Evolutionary conservation across 2,329 filamentous ascomycete species (phyloP).

Genomic region (Acrodontium crateriforme): DNA sequence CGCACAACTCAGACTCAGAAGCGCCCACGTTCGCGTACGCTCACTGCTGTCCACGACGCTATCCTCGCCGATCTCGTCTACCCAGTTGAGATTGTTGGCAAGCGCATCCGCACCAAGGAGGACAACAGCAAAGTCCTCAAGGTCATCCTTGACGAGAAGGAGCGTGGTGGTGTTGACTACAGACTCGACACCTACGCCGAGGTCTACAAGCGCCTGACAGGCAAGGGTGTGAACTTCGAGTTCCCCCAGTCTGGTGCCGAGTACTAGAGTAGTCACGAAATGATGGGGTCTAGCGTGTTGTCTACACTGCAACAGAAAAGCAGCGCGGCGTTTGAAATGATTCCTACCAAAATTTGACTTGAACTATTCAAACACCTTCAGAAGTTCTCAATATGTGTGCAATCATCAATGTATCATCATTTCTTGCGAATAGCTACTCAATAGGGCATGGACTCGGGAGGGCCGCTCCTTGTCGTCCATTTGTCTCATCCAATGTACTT

Average conservation of each 20-base stretch:
- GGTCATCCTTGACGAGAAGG: constrained; percentile 99
- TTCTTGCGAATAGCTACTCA: too few species aligned
- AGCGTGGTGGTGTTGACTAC: constrained; percentile 98
- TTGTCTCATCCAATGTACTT: too few species aligned
- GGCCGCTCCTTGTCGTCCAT: too few species aligned
- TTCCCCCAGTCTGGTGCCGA: constrained; percentile 80
- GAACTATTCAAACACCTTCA: too few species aligned
- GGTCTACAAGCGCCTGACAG: constrained; percentile 96
- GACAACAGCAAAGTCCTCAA: constrained; percentile 97
- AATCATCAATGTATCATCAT: too few species aligned
- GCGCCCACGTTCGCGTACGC: constrained; percentile 92
- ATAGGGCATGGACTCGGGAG: too few species aligned
- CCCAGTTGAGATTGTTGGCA: constrained; percentile 99
- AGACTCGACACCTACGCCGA: constrained; percentile 98
- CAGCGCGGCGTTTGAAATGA: too few species aligned
- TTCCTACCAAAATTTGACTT: too few species aligned
- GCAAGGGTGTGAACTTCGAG: constrained; percentile 94
- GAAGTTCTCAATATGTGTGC: too few species aligned
- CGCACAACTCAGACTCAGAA: constrained; percentile 97
- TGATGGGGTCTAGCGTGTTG: too few species aligned
- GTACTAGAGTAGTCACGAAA: too few species aligned
- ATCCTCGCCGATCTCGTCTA: constrained; percentile 97
- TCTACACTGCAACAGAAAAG: too few species aligned
- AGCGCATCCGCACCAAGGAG: constrained; percentile 97
- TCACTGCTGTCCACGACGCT: constrained; percentile 96